Evolutionary conservation across 176 grass and related monocot species (phyloP), one percentile per base, ranked within the genome.

Genomic region (Ensete ventricosum): DNA sequence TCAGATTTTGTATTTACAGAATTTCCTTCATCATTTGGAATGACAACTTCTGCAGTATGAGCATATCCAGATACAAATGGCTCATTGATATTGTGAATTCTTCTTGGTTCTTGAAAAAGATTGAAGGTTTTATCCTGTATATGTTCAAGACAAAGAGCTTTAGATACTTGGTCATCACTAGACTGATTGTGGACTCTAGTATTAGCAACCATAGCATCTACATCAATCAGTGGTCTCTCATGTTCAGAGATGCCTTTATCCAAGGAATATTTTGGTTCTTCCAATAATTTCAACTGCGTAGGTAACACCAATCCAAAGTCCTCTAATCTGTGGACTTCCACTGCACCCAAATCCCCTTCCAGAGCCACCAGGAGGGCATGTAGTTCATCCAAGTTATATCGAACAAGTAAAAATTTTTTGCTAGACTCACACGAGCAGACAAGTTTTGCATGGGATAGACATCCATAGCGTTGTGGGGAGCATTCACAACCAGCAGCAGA

Each of bases 401-500:
- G 88, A 81, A 87, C 77, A 68, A 89, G 27, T 58, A 65, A 16
- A 67, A 69, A 14, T 82, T 76, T 86, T 68, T 43, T 91, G 14
- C 83, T 88, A 49, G 81, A 72, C 71, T 91, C 82, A 52, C 95
- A 98, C 64, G 86, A 84, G 71, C 95, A 98, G 14, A 93, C 67
- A 77, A 82, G 73, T 51, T 84, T 81, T 82, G 86, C 62, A 87
- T 98, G 95, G 43, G 79, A 73, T 76, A 91, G 73, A 82, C 95
- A 98, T 77, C 84, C 78, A 83, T 87, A 98, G 53, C 78, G 84
- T 52, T 83, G 84, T 21, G 95, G 84, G 48, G 83, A 87, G 82
- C 95, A 98, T 63, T 87, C 80, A 80, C 95, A 98, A 50, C 75
- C 80, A 75, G 78, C 81, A 84, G 90, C 88, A 66, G 95, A 98